phyloP scores from a whole-genome alignment of 306 rosid species.

The Trichosanthes truncata region DNA sequence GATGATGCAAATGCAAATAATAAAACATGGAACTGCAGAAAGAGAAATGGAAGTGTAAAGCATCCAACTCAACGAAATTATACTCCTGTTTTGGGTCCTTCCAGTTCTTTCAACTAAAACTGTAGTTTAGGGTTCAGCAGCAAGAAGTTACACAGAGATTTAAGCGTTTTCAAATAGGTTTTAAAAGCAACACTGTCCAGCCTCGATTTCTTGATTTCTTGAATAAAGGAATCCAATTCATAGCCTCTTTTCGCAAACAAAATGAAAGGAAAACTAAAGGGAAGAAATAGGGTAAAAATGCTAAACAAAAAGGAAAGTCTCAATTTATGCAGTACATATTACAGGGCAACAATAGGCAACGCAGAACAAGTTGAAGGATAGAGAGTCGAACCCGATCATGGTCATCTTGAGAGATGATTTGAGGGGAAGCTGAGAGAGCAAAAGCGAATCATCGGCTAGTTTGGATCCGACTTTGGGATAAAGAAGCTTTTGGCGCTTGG shows the following conservation, averaged over 20 bases:
- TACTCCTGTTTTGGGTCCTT: not conserved
- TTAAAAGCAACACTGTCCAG: not conserved
- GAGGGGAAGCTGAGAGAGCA: conserved; percentile 69
- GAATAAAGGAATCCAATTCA: not conserved
- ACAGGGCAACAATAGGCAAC: not conserved
- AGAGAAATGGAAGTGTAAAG: not conserved
- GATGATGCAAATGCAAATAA: not conserved
- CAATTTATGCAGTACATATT: not conserved
- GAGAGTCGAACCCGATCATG: conserved; percentile 58
- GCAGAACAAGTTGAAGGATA: not conserved
- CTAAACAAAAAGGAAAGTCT: not conserved
- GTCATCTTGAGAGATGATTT: conserved; percentile 74
- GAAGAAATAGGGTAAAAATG: not conserved
- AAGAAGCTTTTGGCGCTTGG: conserved; percentile 83
- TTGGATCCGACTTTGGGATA: conserved; percentile 75
- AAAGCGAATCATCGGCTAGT: conserved; percentile 67
- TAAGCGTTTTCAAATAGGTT: not conserved
- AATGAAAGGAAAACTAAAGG: not conserved
- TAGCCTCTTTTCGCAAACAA: not conserved
- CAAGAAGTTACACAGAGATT: not conserved
- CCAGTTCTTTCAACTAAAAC: not conserved
- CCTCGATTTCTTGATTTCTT: not conserved
- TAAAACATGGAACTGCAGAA: not conserved
- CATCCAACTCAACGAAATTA: not conserved
- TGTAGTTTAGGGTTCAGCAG: not conserved